phyloP scores from a whole-genome alignment of 176 grass and related monocot species.

The Lolium multiflorum region DNA sequence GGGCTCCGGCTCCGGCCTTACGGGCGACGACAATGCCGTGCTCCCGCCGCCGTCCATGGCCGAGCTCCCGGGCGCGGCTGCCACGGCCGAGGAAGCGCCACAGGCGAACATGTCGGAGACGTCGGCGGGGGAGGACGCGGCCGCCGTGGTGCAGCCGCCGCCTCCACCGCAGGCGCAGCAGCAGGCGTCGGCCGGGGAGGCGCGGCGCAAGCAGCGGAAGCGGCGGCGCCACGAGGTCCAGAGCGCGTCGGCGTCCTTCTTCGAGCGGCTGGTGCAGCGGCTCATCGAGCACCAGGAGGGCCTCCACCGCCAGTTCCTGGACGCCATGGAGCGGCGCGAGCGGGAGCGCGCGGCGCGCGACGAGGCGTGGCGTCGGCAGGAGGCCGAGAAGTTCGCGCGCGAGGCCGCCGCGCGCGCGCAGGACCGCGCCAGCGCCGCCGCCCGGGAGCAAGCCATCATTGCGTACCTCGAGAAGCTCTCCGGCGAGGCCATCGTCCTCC shows the following conservation, averaged over 20 bases:
- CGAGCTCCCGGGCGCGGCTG: conserved; percentile 31
- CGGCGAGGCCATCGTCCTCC: conserved; percentile 67
- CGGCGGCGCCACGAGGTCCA: conserved; percentile 63
- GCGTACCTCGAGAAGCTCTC: conserved; percentile 87
- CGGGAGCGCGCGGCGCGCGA: conserved; percentile 73
- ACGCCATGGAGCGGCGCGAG: conserved; percentile 90
- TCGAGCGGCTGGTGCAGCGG: conserved; percentile 81
- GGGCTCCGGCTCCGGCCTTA: conserved; percentile 87
- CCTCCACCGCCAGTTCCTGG: conserved; percentile 88
- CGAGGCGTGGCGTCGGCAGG: conserved; percentile 84
- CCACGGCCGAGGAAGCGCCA: background rate
- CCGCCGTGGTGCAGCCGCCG: conserved; percentile 40
- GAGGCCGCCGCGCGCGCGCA: conserved; percentile 68
- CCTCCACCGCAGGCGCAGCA: background rate
- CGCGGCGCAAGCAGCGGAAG: conserved; percentile 65
- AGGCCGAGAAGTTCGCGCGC: conserved; percentile 69
- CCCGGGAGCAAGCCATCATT: conserved; percentile 79
- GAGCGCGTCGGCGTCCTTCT: conserved; percentile 80
- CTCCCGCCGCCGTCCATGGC: conserved; percentile 46
- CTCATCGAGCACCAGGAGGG: conserved; percentile 97
- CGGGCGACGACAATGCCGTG: conserved; percentile 75
- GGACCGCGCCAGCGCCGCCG: conserved; percentile 71
- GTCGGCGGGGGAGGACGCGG: conserved; percentile 77
- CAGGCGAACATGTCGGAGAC: conserved; percentile 59
- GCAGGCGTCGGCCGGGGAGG: conserved; percentile 20